Conservation (phyloP, 169 alveolate genomes). For the Cryptosporidium muris region DNA sequence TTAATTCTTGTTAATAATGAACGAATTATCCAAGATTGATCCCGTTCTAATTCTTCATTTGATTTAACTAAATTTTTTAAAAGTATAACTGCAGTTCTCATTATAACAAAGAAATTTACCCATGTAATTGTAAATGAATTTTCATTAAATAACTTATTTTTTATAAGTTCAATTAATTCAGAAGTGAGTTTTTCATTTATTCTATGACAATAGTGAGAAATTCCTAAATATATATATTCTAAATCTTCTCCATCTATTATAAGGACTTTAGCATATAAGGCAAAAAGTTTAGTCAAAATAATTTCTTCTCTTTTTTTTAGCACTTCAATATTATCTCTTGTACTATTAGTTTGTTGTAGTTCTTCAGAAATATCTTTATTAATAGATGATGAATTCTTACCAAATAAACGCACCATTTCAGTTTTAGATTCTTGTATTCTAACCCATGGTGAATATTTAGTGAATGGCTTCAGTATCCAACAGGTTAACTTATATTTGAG, state of each 20-base stretch:
- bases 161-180: conserved; percentile 23
- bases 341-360: conserved; percentile 40
- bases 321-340: conserved; percentile 46
- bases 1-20: conserved; percentile 37
- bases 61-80: conserved; percentile 33
- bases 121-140: conserved; percentile 10
- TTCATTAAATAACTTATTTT: conserved; percentile 17
- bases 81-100: conserved; percentile 17
- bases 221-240: conserved; percentile 45
- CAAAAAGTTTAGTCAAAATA: conserved; percentile 38
- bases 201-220: conserved; percentile 56
- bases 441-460: conserved; percentile 66
- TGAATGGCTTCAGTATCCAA: conserved; percentile 48
- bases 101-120: conserved; percentile 1
- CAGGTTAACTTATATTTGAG: neutral
- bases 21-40: conserved; percentile 47
- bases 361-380: conserved; percentile 42
- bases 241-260: conserved; percentile 36
- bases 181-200: conserved; percentile 28
- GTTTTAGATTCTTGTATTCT: conserved; percentile 61
- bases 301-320: conserved; percentile 53
- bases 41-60: conserved; percentile 43
- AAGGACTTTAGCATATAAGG: conserved; percentile 52
- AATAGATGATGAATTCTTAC: conserved; percentile 3
- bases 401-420: conserved; percentile 46